A percentile compares a stretch with the other conserved stretches of the same genome.
phyloP scores from a whole-genome alignment of 1,284 basidiomycete species.

The Apiotrichum laibachii region DNA sequence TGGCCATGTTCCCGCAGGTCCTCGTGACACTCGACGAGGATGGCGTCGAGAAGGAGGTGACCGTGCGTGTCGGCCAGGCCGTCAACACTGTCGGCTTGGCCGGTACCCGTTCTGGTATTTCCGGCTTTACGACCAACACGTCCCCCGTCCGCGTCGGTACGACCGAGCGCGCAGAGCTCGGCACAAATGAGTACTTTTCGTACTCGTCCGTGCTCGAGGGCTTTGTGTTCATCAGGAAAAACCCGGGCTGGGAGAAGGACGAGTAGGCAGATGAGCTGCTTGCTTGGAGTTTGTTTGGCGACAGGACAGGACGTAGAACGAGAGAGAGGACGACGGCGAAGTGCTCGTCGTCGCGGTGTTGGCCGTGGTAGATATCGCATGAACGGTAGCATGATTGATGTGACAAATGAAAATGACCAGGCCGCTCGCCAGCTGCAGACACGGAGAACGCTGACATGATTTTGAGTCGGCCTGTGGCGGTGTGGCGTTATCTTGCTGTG shows the following conservation, averaged over 20 bases:
- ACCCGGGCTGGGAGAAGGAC: constrained; percentile 48
- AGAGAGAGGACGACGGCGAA: no score
- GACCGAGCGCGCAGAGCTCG: constrained; percentile 89
- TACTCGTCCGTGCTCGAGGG: constrained; percentile 86
- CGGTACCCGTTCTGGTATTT: constrained; percentile 48
- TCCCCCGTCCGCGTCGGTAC: constrained; percentile 93
- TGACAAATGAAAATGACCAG: not conserved
- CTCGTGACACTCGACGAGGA: constrained; percentile 94
- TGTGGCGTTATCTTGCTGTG: no score
- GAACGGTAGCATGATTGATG: not conserved
- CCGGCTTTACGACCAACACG: constrained; percentile 86
- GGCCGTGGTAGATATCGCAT: no score
- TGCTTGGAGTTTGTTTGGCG: no score
- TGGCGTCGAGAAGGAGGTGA: constrained; percentile 77
- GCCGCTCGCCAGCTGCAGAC: no score
- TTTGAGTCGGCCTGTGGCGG: no score
- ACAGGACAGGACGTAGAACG: no score
- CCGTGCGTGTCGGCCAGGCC: constrained; percentile 89
- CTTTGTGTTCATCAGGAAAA: constrained; percentile 78
- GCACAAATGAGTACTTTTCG: constrained; percentile 93
- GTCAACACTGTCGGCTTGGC: constrained; percentile 52
- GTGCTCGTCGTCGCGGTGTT: no score
- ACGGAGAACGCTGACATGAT: no score
- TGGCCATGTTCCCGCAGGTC: constrained; percentile 98
- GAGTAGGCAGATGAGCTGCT: constrained; percentile 19